Base-by-base conservation (phyloP, 139 green algal genomes). In the Nannochloris sp. region DNA sequence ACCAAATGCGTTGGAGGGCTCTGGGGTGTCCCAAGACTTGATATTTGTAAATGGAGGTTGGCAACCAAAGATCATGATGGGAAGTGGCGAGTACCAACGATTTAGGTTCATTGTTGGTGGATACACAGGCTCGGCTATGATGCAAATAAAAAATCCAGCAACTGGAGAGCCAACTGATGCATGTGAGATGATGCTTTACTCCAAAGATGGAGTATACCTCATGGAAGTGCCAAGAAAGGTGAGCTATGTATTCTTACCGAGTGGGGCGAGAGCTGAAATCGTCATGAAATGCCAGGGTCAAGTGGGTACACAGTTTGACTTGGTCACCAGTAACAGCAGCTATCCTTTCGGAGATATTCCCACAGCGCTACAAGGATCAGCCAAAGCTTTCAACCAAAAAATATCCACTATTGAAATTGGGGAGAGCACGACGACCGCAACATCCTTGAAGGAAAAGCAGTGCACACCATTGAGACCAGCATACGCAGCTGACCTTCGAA, bases 151-250 rank as follows among this genome's bases (percentile, higher is more conserved):
- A 33, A 6, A 58, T 30, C 17, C 16, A 16, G 8, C 20, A 16
- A 58, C 16, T 33, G 20, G 25, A 2, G 5, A 3, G 12, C 3
- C n/a, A 3, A 29, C 16, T 12, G 20, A 58, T 33, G 45, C 14
- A n/a, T 58, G 49, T 58, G 49, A 58, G 20, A 58, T 58, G 20
- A 26, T 30, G 25, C 49, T 58, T 12, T 33, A 30, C 3, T 17
- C n/a, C 5, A 58, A 58, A 29, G 49, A 58, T 58, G 49, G 49
- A 8, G n/a, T 58, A 30, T 58, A 58, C 30, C 49, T 30, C 10
- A 28, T 58, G n/a, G 10, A 30, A 31, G 10, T 58, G 6, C 49
- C 49, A 17, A 17, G 49, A 30, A 17, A 29, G 10, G 20, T 58
- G 16, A 20, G 25, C 20, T 30, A 58, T 20, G n/a, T 58, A 30